phyloP scores from a whole-genome alignment of 2,329 filamentous ascomycete genomes.

The Fusarium veterinarium region DNA sequence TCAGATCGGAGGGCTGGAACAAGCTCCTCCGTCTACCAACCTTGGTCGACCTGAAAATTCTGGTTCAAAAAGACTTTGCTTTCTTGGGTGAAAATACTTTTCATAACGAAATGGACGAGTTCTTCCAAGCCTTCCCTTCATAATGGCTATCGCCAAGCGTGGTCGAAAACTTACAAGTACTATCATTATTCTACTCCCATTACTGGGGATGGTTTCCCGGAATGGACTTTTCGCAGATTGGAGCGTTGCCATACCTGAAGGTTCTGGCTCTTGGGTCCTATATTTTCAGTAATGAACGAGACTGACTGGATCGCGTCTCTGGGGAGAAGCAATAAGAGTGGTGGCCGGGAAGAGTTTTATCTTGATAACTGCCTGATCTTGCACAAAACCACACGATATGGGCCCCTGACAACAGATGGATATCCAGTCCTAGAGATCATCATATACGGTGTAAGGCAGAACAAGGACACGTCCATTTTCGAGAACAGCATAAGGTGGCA shows the following conservation, averaged over 20 bases:
- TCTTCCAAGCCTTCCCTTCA: constrained; percentile 22
- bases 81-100: no score
- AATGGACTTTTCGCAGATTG: constrained; percentile 45
- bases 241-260: constrained; percentile 50
- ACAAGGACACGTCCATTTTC: not conserved
- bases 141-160: constrained; percentile 27
- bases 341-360: constrained; percentile 51
- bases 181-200: constrained; percentile 51
- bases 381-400: accelerated
- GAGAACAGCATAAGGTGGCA: not conserved
- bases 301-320: constrained; percentile 57
- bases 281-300: constrained; percentile 54
- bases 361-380: constrained; percentile 55
- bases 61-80: no score
- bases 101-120: not conserved
- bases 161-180: constrained; percentile 41
- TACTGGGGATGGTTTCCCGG: constrained; percentile 54
- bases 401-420: not conserved
- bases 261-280: constrained; percentile 54
- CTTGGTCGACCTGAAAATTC: not conserved
- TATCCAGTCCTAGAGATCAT: not conserved
- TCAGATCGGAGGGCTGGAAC: not conserved
- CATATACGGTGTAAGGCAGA: not conserved
- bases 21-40: not conserved
- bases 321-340: accelerated